Evolutionary conservation across 352 stramenopile species (phyloP), one percentile per base, ranked within the genome.

Genomic region (Chrysophaeum taylorii): DNA sequence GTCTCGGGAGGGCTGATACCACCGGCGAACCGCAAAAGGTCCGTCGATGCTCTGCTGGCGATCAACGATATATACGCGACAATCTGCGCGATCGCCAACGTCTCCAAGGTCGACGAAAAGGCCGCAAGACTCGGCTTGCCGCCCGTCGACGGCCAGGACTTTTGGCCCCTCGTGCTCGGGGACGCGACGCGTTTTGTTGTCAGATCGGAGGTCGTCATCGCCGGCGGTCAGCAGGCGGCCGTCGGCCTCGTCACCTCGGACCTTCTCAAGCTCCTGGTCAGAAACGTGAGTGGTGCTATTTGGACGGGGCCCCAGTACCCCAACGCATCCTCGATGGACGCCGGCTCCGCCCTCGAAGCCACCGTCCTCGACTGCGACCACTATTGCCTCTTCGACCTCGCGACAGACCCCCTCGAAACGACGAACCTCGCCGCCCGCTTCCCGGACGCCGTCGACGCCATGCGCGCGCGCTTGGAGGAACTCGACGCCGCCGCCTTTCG

Each of bases 311-410:
- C 36, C n/a, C 36, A 37, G 15, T 80, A 75, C 54, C 75, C 75
- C 0, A 76, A 75, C 68, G 50, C 50, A 2, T 25, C 15, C n/a
- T 62, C 50, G 50, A 25, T 2, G 5, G 23, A 57, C 45, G 31
- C n/a, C 45, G 45, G 23, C 45, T 25, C 45, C 18, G n/a, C n/a
- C n/a, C n/a, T n/a, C n/a, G 41, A 48, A 21, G 39, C 35, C 15
- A 16, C 18, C 37, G 42, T 69, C 9, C 42, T 33, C 53, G 73
- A 54, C 64, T 52, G 54, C 35, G 27, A 27, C 61, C 45, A 69
- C 43, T 68, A 48, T 18, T 82, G 78, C 71, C 53, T 82, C 18
- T 82, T 82, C 64, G 70, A 82, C 69, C 53, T 82, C 23, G 68
- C 64, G 14, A 29, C 42, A 16, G 78, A 82, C 62, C 74, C 61